phyloP scores from a whole-genome alignment of 345 rosid species.

The Eutrema yunnanense region DNA sequence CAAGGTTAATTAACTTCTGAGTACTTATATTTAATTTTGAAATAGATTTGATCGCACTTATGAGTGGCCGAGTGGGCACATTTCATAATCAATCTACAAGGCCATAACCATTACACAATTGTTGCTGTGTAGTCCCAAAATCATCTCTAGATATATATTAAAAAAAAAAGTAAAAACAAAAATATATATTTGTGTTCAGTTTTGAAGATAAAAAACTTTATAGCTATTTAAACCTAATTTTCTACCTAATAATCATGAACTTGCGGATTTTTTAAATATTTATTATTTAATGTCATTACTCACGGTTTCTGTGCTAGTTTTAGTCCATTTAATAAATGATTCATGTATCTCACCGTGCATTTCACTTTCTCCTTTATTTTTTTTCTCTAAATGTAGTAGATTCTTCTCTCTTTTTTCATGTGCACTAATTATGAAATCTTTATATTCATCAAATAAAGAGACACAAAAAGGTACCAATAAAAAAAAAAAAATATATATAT shows the following conservation, averaged over 20 bases:
- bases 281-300: background rate
- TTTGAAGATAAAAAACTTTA: background rate
- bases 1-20: background rate
- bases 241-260: slow-evolving; percentile 20
- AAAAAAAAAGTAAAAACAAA: background rate
- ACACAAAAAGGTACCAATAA: background rate
- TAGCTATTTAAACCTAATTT: background rate
- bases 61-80: background rate
- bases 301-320: slow-evolving; percentile 16
- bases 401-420: slow-evolving; percentile 19
- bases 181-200: background rate
- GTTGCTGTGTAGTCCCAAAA: slow-evolving; percentile 1
- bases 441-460: background rate
- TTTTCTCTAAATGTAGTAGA: background rate
- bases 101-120: background rate
- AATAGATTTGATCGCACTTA: background rate
- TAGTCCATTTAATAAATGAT: slow-evolving; percentile 27
- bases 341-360: slow-evolving; percentile 18
- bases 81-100: background rate
- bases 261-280: background rate
- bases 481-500: background rate
- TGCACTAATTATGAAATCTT: slow-evolving; percentile 19
- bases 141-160: background rate
- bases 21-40: background rate
- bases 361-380: slow-evolving; percentile 17